Evolutionary conservation across 179 eudicot genomes (phyloP).

Genomic region (Gypsophila paniculata): DNA sequence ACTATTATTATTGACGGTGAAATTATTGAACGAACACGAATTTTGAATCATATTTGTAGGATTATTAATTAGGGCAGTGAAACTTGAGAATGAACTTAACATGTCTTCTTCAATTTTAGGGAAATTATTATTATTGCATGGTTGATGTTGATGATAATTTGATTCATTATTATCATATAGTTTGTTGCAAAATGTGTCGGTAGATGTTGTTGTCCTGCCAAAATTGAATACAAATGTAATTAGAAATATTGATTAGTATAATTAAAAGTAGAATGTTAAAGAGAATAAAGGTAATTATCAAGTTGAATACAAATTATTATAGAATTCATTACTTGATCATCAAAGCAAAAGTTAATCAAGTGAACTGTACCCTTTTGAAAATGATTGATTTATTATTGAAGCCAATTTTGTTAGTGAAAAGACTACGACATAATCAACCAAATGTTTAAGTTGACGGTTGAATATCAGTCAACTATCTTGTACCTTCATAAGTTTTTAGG

Average conservation of each 20-base stretch:
- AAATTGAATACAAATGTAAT: neutral
- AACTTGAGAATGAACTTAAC: slow-evolving; percentile 32
- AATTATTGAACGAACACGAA: slow-evolving; percentile 26
- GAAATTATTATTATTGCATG: slow-evolving; percentile 8
- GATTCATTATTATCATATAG: slow-evolving; percentile 21
- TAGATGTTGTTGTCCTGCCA: slow-evolving; percentile 26
- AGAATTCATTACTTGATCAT: neutral
- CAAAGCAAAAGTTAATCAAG: neutral
- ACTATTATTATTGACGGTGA: slow-evolving; percentile 2
- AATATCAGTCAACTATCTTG: no score
- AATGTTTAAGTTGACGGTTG: neutral
- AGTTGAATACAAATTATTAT: neutral
- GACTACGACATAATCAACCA: neutral
- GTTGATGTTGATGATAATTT: neutral
- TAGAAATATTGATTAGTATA: slow-evolving; percentile 4
- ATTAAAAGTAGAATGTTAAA: neutral
- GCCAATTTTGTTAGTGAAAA: no score
- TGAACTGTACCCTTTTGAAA: neutral
- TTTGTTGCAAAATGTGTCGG: slow-evolving; percentile 25
- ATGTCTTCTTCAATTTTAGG: slow-evolving; percentile 34
- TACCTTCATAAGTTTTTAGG: no score
- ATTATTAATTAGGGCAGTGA: slow-evolving; percentile 25
- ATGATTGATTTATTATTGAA: neutral
- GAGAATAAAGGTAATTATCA: neutral
- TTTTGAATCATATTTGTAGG: slow-evolving; percentile 24